A percentile compares a stretch with the other conserved stretches of the same genome.
Conservation (phyloP, 345 rosid genomes). For the Durio zibethinus region DNA sequence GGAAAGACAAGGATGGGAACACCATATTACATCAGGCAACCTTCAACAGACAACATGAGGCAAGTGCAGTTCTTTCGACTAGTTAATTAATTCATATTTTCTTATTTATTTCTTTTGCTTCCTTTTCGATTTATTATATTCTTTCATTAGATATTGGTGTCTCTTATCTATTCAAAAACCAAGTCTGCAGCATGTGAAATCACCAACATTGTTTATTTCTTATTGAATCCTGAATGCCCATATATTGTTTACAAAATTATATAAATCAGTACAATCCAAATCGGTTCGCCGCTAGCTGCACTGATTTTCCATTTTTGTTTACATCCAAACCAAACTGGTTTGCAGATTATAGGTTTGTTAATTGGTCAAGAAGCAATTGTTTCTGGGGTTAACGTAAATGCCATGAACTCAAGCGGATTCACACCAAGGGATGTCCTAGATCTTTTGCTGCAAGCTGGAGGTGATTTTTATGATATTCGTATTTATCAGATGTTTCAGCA, state of each 20-base stretch:
- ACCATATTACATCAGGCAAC: conserved; percentile 33
- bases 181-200: background rate
- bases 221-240: background rate
- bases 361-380: background rate
- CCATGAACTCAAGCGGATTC: conserved; percentile 1
- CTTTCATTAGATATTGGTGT: background rate
- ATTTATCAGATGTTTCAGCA: conserved; percentile 2
- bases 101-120: conserved; percentile 25
- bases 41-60: conserved; percentile 34
- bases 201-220: too few species aligned
- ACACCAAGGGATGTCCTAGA: conserved; percentile 5
- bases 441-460: conserved; percentile 5
- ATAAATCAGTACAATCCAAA: background rate
- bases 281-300: too few species aligned
- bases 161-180: background rate
- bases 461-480: conserved; percentile 2
- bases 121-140: background rate
- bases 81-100: background rate
- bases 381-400: background rate
- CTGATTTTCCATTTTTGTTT: too few species aligned
- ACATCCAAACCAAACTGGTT: too few species aligned
- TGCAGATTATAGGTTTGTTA: conserved; percentile 6
- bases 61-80: background rate
- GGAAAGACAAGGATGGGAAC: conserved; percentile 28
- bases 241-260: background rate